Percentiles rank a stretch among this genome's conserved stretches.
phyloP scores from a whole-genome alignment of 768 basidiomycete genomes.

The Lactarius vividus region DNA sequence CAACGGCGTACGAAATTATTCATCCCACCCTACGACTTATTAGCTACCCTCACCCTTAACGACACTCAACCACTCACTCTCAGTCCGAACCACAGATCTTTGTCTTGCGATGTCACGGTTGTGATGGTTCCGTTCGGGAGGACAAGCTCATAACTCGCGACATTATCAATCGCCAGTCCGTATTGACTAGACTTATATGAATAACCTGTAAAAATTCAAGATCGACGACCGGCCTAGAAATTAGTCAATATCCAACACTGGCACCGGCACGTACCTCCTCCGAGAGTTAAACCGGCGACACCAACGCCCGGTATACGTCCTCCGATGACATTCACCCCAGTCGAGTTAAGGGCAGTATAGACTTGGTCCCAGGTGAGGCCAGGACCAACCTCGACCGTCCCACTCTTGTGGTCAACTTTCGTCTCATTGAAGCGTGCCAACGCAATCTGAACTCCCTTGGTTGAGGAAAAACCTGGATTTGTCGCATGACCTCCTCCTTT shows the following conservation, averaged over 20 bases:
- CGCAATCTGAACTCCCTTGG: slow-evolving; percentile 31
- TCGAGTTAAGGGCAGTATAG: slow-evolving; percentile 25
- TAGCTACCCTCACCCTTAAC: too few species aligned
- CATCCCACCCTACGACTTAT: slow-evolving; percentile 1
- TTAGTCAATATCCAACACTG: background rate
- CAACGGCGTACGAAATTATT: slow-evolving; percentile 11
- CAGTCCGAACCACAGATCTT: slow-evolving; percentile 13
- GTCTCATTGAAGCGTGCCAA: slow-evolving; percentile 29
- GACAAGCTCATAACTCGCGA: slow-evolving; percentile 32
- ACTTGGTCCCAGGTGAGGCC: slow-evolving; percentile 34
- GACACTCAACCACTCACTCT: background rate
- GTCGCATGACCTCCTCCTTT: slow-evolving; percentile 33
- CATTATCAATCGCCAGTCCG: slow-evolving; percentile 38
- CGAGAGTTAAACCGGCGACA: slow-evolving; percentile 31
- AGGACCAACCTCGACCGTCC: slow-evolving; percentile 27
- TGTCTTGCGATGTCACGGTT: slow-evolving; percentile 1
- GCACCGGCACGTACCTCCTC: slow-evolving; percentile 26
- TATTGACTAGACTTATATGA: slow-evolving; percentile 35
- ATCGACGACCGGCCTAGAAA: background rate
- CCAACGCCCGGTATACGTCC: slow-evolving; percentile 31
- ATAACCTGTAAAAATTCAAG: slow-evolving; percentile 30
- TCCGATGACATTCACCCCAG: slow-evolving; percentile 30
- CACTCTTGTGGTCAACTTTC: slow-evolving; percentile 3
- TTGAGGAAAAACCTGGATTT: slow-evolving; percentile 32
- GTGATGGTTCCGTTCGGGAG: slow-evolving; percentile 31